These are phyloP conservation scores for Ogataea wickerhamii DNA, from an alignment of 805 yeast species.

Conservation along the genomic window DNA sequence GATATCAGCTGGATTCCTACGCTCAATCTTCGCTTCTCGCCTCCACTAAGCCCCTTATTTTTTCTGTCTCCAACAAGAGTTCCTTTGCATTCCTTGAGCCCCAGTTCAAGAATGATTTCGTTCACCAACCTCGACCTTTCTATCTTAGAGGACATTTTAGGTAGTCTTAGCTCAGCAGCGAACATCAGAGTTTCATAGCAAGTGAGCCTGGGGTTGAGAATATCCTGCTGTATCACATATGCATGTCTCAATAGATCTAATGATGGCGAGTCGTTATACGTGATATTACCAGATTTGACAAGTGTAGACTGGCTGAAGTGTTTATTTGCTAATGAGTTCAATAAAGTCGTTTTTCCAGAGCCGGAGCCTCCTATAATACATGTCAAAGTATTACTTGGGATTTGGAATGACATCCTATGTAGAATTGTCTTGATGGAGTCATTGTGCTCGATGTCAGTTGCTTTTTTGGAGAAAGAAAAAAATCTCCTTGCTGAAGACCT, in stretches of 20 bases:
- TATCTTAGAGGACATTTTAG: conserved; percentile 38
- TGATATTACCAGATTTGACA: conserved; percentile 37
- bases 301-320: conserved; percentile 32
- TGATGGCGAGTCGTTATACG: conserved; percentile 36
- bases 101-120: conserved; percentile 59
- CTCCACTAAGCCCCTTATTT: conserved; percentile 71
- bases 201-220: conserved; percentile 65
- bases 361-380: conserved; percentile 90
- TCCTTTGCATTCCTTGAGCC: conserved; percentile 59
- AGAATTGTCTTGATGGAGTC: conserved; percentile 37
- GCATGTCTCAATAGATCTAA: conserved; percentile 41
- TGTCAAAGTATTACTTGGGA: conserved; percentile 58
- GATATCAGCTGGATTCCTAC: conserved; percentile 74
- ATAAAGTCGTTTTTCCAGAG: conserved; percentile 77
- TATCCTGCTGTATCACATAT: conserved; percentile 74
- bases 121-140: conserved; percentile 52
- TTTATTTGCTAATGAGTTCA: conserved; percentile 62
- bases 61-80: conserved; percentile 53
- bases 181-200: conserved; percentile 65
- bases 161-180: conserved; percentile 70
- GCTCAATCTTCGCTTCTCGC: conserved; percentile 75
- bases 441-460: conserved; percentile 22
- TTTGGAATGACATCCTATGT: conserved; percentile 52
- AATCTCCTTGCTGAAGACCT: conserved; percentile 1
- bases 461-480: background rate